Evolutionary conservation across 176 grass and related monocot species (phyloP).

Genomic region (Lolium rigidum): DNA sequence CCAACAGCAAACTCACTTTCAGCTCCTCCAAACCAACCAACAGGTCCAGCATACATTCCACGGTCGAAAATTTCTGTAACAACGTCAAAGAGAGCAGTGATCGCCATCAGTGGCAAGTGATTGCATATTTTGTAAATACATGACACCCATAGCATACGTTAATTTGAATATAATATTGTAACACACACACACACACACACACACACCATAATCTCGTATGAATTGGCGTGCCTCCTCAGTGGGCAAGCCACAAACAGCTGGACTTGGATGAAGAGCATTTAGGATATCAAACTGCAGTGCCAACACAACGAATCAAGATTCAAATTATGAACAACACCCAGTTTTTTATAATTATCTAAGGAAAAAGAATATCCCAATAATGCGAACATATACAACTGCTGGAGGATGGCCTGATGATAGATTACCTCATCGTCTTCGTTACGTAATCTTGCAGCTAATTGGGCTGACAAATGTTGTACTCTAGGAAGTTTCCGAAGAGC

Average conservation of each 20-base stretch:
- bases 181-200: too few relatives aligned
- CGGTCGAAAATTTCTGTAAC: conserved; percentile 83
- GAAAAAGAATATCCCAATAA: too few relatives aligned
- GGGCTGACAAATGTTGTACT: conserved; percentile 85
- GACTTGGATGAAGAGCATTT: conserved; percentile 90
- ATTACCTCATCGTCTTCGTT: conserved; percentile 80
- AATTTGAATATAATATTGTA: background rate
- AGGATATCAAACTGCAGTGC: conserved; percentile 87
- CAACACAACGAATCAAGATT: background rate
- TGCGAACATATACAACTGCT: background rate
- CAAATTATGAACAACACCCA: background rate
- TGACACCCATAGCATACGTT: background rate
- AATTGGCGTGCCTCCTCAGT: conserved; percentile 74
- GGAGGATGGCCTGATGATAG: background rate
- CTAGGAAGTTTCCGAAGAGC: conserved; percentile 93
- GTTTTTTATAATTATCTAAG: background rate
- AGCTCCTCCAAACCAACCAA: conserved; percentile 95
- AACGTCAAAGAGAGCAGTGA: background rate
- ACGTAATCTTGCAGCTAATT: conserved; percentile 76
- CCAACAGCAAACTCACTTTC: conserved; percentile 98
- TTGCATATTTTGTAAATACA: background rate
- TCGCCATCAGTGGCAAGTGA: background rate
- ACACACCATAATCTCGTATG: conserved; percentile 83
- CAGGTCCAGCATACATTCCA: conserved; percentile 95
- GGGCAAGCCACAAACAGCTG: conserved; percentile 94